Base-by-base conservation (phyloP, 163 green algal species). In the Coccomyxa subellipsoidea region DNA sequence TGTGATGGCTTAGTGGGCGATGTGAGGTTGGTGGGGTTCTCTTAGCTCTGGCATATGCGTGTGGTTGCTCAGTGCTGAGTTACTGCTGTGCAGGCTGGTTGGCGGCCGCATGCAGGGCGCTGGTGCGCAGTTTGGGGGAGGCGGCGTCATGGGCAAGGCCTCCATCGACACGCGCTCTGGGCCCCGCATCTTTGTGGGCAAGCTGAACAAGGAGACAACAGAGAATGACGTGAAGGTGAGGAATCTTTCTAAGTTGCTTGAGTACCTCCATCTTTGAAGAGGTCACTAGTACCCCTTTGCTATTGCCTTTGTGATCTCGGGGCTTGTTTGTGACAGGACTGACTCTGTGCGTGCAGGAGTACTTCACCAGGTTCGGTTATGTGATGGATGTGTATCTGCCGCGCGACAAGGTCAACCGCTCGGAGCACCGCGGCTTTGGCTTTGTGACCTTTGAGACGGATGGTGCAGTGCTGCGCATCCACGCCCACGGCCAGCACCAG, bases 391-490 rank as follows among this genome's bases (percentile, higher is more conserved):
- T 98, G 21, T 98, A 97, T 87, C 91, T 98, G 86, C 94, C 94
- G 37, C 90, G 94, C 71, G 88, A 93, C 76, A 94, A 94, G 81
- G 90, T 94, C 84, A 96, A 97, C 90, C 88, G 89, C 79, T 78
- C 83, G 0, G 93, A 96, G 85, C 94, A 98, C 87, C 89, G 95
- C 47, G 94, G 95, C 38, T 98, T 98, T 89, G 95, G 95, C 4
- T 98, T 98, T 85, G 92, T 98, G 0, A 98, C 94, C 0, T 98
- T 97, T 89, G 95, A 97, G 86, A 97, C 94, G 0, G 92, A 96
- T 71, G 94, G 92, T 2, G 90, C 92, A 12, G 92, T 97, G 37
- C 87, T 94, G 83, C 89, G 93, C 15, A 47, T 81, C 31, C 81
- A 96, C 18, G 90, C 95, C 10, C 85, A 89, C 8, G 93, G 92